Conservation (phyloP, 2,329 filamentous ascomycete species). For the Fusarium aywerte region DNA sequence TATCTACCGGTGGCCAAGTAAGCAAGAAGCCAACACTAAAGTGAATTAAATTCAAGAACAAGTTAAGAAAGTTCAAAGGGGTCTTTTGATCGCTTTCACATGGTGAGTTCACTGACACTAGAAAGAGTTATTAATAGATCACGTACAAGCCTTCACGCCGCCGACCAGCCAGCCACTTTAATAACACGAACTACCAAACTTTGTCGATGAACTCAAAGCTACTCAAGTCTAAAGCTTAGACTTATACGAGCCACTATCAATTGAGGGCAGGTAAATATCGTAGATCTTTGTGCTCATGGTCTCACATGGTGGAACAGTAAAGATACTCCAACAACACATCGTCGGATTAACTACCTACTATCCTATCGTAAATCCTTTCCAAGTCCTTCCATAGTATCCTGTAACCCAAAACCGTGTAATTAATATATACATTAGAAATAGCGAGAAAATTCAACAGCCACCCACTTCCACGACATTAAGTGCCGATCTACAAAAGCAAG, state of each 20-base stretch:
- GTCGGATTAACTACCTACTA: conserved; percentile 39
- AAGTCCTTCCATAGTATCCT: neutral
- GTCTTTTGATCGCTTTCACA: neutral
- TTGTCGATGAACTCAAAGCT: neutral
- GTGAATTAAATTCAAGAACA: neutral
- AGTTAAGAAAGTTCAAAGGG: neutral
- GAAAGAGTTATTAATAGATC: neutral
- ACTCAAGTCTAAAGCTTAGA: conserved; percentile 1
- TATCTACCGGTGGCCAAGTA: neutral
- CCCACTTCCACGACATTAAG: conserved; percentile 30
- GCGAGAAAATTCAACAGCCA: conserved; percentile 7
- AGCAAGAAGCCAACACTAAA: neutral
- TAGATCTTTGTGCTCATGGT: too few species aligned
- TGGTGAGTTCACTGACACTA: neutral
- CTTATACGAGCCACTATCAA: neutral
- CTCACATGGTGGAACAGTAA: neutral
- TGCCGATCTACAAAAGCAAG: neutral
- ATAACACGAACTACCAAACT: neutral
- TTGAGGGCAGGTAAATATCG: neutral
- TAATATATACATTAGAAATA: conserved; percentile 38
- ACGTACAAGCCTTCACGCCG: neutral
- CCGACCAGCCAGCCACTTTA: conserved; percentile 4
- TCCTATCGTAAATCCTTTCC: conserved; percentile 12
- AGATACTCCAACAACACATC: conserved; percentile 14
- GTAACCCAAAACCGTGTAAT: neutral